A percentile compares a stretch with the other conserved stretches of the same genome.
phyloP scores from a whole-genome alignment of 257 asterid genomes.

The Anisodus acutangulus region DNA sequence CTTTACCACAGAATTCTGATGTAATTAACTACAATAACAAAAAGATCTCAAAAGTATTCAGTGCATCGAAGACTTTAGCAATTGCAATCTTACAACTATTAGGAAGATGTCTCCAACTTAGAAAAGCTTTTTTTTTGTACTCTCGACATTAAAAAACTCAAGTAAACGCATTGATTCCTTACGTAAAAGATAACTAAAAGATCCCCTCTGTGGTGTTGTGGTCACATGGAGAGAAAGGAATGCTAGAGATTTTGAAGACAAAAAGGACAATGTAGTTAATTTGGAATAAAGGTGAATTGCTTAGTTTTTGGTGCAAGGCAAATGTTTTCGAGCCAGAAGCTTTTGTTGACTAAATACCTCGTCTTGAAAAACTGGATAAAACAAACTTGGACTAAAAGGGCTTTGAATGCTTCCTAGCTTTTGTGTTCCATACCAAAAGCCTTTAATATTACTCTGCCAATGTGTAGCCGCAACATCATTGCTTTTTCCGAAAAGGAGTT shows the following conservation, averaged over 20 bases:
- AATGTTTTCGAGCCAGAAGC: neutral
- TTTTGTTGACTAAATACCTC: neutral
- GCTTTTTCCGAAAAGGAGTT: neutral
- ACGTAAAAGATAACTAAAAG: neutral
- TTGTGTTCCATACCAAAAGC: neutral
- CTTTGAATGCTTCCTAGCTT: neutral
- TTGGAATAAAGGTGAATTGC: neutral
- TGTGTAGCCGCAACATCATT: neutral
- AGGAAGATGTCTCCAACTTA: neutral
- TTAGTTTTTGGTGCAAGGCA: neutral
- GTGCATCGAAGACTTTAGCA: neutral
- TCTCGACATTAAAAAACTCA: neutral
- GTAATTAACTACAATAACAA: neutral
- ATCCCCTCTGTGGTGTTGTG: slow-evolving; percentile 7
- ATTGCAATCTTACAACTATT: neutral
- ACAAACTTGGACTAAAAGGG: neutral
- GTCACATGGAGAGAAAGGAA: neutral
- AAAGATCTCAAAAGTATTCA: neutral
- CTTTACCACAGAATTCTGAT: neutral
- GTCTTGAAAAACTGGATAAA: neutral
- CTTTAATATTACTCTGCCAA: neutral
- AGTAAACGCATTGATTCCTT: neutral
- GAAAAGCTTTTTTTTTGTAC: neutral
- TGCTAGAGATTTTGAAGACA: neutral
- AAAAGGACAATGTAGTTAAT: neutral